A percentile compares a stretch with the other conserved stretches of the same genome.
Evolutionary conservation across 257 asterid genomes (phyloP).

Genomic region (Solanum chaucha): DNA sequence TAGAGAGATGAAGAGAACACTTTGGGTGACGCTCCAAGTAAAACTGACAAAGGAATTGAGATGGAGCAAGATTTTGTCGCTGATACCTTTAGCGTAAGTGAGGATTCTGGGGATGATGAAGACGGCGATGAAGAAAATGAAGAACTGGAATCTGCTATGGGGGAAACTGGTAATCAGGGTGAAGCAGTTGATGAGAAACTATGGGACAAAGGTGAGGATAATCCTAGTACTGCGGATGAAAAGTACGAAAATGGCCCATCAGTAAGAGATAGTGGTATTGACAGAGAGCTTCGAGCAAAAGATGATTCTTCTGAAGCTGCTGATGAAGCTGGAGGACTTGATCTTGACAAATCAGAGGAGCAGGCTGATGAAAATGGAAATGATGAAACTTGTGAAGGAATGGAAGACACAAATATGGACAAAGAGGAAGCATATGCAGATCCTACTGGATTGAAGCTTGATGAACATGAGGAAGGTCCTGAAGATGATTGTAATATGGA

Average conservation of each 20-base stretch:
- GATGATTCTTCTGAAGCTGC: slow-evolving; percentile 38
- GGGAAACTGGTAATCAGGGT: slow-evolving; percentile 57
- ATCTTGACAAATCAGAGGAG: slow-evolving; percentile 26
- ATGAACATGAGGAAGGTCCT: slow-evolving; percentile 30
- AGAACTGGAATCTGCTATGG: slow-evolving; percentile 75
- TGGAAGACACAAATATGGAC: slow-evolving; percentile 56
- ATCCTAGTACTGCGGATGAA: slow-evolving; percentile 31
- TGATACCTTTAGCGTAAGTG: slow-evolving; percentile 59
- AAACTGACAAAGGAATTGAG: slow-evolving; percentile 78
- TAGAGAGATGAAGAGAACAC: slow-evolving; percentile 53
- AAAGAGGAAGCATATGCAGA: slow-evolving; percentile 55
- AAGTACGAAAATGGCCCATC: slow-evolving; percentile 76
- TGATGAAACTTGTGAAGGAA: slow-evolving; percentile 33
- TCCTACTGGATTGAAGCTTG: slow-evolving; percentile 56
- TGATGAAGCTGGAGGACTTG: slow-evolving; percentile 32
- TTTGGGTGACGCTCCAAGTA: slow-evolving; percentile 42
- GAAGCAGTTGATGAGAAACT: slow-evolving; percentile 75
- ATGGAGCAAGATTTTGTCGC: slow-evolving; percentile 84
- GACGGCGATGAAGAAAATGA: slow-evolving; percentile 44
- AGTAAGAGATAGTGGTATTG: slow-evolving; percentile 39
- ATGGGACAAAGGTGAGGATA: slow-evolving; percentile 37
- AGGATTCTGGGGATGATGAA: slow-evolving; percentile 63
- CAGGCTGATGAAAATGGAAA: slow-evolving; percentile 31
- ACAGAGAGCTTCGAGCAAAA: slow-evolving; percentile 68
- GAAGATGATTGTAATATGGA: slow-evolving; percentile 33